A percentile compares a stretch with the other conserved stretches of the same genome.
Evolutionary conservation across 345 rosid genomes (phyloP).

Genomic region (Arabidopsis thaliana): TAIR10.1 NC_003076.8:5093501-5094000

Average conservation of each 20-base stretch:
- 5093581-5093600: slow-evolving; percentile 99
- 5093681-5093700: neutral
- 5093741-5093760: slow-evolving; percentile 12
- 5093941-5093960: slow-evolving; percentile 84
- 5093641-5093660: slow-evolving; percentile 99
- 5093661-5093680: slow-evolving; percentile 58
- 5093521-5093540: slow-evolving; percentile 93
- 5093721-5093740: slow-evolving; percentile 11
- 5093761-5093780: slow-evolving; percentile 67
- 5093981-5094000: slow-evolving; percentile 73
- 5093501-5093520: slow-evolving; percentile 92
- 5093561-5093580: slow-evolving; percentile 86
- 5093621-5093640: slow-evolving; percentile 94
- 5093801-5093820: slow-evolving; percentile 88
- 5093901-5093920: slow-evolving; percentile 77
- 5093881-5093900: slow-evolving; percentile 98
- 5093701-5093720: neutral
- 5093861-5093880: slow-evolving; percentile 91
- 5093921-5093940: slow-evolving; percentile 75
- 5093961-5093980: slow-evolving; percentile 78
- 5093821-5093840: slow-evolving; percentile 96
- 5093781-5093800: slow-evolving; percentile 85
- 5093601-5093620: slow-evolving; percentile 98
- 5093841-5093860: slow-evolving; percentile 89
- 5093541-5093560: slow-evolving; percentile 99